These are phyloP conservation scores for Fusarium heterosporum DNA, from an alignment of 2,329 filamentous ascomycete genomes.

Conservation along the genomic window DNA sequence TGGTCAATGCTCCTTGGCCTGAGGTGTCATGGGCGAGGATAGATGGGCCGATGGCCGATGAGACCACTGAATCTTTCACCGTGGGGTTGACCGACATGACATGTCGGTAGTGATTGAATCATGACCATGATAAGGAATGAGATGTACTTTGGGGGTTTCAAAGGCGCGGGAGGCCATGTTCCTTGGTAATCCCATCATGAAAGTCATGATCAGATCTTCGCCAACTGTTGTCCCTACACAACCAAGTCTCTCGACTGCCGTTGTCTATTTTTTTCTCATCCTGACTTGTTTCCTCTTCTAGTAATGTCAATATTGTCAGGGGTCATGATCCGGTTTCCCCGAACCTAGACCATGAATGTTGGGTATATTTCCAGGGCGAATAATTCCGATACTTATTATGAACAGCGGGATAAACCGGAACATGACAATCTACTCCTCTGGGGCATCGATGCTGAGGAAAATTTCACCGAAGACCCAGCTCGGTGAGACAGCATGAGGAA, in stretches of 20 bases:
- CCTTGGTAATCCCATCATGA: slow-evolving; percentile 7
- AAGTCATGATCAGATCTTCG: slow-evolving; percentile 19
- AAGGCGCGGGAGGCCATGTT: slow-evolving; percentile 12
- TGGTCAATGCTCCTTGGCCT: slow-evolving; percentile 43
- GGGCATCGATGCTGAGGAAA: slow-evolving; percentile 14
- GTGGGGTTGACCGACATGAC: slow-evolving; percentile 45
- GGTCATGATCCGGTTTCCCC: slow-evolving; percentile 26
- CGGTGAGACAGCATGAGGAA: slow-evolving; percentile 31
- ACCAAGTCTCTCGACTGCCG: background rate
- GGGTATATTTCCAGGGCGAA: slow-evolving; percentile 15
- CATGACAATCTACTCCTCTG: background rate
- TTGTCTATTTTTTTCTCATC: slow-evolving; percentile 3
- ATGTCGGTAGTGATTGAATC: slow-evolving; percentile 40
- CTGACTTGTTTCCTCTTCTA: slow-evolving; percentile 23
- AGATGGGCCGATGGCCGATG: slow-evolving; percentile 47
- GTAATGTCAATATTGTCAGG: slow-evolving; percentile 15
- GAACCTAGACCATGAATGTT: slow-evolving; percentile 22
- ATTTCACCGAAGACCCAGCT: slow-evolving; percentile 16
- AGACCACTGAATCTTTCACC: slow-evolving; percentile 40
- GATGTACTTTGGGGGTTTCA: slow-evolving; percentile 16
- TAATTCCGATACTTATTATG: slow-evolving; percentile 2
- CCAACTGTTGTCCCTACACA: background rate
- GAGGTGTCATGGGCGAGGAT: slow-evolving; percentile 45
- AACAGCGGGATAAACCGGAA: slow-evolving; percentile 25
- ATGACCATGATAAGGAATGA: slow-evolving; percentile 26